Base-by-base conservation (phyloP, 2,329 filamentous ascomycete species). In the Scedosporium boydii region DNA sequence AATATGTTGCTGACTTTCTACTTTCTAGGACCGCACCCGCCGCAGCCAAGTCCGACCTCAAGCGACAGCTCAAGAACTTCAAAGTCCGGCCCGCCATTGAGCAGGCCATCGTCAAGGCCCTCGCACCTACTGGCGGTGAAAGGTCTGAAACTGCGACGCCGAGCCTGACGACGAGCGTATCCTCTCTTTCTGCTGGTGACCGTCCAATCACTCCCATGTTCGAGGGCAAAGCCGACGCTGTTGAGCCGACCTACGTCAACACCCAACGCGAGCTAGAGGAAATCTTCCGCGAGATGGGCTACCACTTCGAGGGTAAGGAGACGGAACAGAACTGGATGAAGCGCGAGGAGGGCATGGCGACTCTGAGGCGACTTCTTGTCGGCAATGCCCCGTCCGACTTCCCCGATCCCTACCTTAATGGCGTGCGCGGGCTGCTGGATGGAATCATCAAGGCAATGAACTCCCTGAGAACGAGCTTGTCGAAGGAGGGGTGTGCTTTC, bases 241-340 rank as follows among this genome's bases (percentile, higher is more conserved):
- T 96, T 67, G 91, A 96, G 61, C 91, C 93, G 2, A 78, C 89
- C 29, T 92, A 93, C 70, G 86, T 96, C 63, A 91, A 93, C 69
- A 93, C 92, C 1, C 82, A 88, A 67, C 84, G 91, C 68, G 92
- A 97, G 71, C 78, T 98, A n/a, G 93, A 97, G 64, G 92, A 96
- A 27, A 86, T 89, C 1, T 87, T 96, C 71, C 86, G 85, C 66
- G 87, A 90, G 38, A 96, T 98, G 90, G 80, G 87, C 38, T 81
- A 81, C 61, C 82, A 83, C 71, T 97, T 97, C 65, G 92, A 97
- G 67, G 93, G 93, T 60, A 91, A 82, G 71, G 93, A 98, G 76
- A 86, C 89, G 0, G 93, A 98, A 71, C 86, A 90, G 64, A 98
- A 98, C 70, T 98, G 93, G 93, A 73, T 90, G 68, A 87, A 88